Conservation (phyloP, 2,329 filamentous ascomycete species). For the Aspergillus neoniger region DNA sequence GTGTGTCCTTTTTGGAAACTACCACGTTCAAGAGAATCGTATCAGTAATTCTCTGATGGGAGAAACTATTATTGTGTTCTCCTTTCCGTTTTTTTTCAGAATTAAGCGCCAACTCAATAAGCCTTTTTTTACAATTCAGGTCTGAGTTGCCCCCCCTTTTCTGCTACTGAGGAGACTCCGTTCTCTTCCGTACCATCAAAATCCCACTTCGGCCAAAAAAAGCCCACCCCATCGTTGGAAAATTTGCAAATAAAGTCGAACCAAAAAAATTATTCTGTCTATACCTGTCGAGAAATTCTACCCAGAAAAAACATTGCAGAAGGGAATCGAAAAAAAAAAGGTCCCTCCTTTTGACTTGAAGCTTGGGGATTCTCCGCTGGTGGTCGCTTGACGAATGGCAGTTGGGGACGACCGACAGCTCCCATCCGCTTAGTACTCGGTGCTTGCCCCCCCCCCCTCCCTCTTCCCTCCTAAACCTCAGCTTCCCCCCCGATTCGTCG, state of each 20-base stretch:
- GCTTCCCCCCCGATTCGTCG: constrained; percentile 14
- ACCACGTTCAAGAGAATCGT: background rate
- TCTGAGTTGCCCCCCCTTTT: constrained; percentile 16
- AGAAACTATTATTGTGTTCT: constrained; percentile 1
- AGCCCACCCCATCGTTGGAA: background rate
- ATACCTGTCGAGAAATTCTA: background rate
- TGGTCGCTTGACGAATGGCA: constrained; percentile 23
- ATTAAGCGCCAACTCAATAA: constrained; percentile 3
- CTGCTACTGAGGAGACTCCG: constrained; percentile 12
- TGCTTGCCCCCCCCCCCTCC: constrained; percentile 24
- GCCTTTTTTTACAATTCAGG: background rate
- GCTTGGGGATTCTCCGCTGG: constrained; percentile 16
- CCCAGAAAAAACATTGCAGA: constrained; percentile 1
- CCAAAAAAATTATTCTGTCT: background rate
- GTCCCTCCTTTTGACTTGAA: constrained; percentile 9
- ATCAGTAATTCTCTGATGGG: background rate
- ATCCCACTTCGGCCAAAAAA: constrained; percentile 11
- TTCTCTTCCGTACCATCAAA: constrained; percentile 20
- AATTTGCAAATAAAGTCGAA: background rate
- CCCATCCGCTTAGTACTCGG: constrained; percentile 25
- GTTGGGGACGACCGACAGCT: constrained; percentile 25
- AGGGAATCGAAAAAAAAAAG: constrained; percentile 11
- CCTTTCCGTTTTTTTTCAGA: background rate
- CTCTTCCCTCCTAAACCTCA: constrained; percentile 15
- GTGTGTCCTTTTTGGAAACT: constrained; percentile 3